phyloP scores from a whole-genome alignment of 306 rosid genomes.

The Dryas drummondii region DNA sequence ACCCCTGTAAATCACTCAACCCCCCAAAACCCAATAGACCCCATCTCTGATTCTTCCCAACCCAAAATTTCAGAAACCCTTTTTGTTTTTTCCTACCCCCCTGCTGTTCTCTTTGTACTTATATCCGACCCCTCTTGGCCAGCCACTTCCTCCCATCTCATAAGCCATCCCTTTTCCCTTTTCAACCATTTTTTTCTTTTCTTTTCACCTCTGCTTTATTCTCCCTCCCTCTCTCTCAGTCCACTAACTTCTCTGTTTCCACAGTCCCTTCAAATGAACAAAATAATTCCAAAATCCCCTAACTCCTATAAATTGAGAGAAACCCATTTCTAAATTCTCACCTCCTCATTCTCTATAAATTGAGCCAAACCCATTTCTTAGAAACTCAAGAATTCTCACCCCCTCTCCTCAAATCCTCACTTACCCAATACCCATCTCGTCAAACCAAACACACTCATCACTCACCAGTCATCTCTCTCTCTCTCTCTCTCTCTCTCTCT shows the following conservation, averaged over 20 bases:
- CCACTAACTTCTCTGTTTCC: constrained; percentile 9
- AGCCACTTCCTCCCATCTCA: constrained; percentile 40
- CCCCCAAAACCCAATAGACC: constrained; percentile 31
- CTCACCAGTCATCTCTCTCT: no score
- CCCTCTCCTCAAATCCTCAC: neutral
- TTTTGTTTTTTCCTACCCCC: constrained; percentile 35
- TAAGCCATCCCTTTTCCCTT: neutral
- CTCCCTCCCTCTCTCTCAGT: constrained; percentile 5
- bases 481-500: no score
- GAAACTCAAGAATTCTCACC: neutral
- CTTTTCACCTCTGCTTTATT: constrained; percentile 13
- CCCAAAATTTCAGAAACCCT: constrained; percentile 39
- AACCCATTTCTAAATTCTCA: neutral
- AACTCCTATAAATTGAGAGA: neutral
- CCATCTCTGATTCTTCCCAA: constrained; percentile 47
- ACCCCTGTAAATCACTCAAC: constrained; percentile 29
- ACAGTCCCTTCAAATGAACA: neutral
- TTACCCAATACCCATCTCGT: neutral
- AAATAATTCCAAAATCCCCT: neutral
- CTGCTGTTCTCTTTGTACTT: constrained; percentile 50
- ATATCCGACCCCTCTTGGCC: constrained; percentile 32
- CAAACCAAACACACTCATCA: neutral
- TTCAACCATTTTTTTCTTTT: neutral
- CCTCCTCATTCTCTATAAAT: neutral
- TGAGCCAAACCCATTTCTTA: neutral